Base-by-base conservation (phyloP, 345 rosid species). In the Gossypium rotundifolium region DNA sequence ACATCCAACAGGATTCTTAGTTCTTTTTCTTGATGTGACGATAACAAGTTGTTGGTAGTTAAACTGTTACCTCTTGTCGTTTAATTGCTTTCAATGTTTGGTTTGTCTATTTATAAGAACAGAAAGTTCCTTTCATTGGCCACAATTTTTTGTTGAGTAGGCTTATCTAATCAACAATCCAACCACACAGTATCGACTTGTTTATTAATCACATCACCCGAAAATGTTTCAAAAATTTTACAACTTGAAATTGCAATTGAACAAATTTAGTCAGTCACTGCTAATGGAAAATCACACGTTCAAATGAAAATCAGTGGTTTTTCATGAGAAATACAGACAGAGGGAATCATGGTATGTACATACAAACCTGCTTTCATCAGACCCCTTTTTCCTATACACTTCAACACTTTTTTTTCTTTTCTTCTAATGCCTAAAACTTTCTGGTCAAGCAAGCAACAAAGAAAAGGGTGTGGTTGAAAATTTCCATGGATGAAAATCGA, bases 341-440 rank as follows among this genome's bases (percentile, higher is more conserved):
- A 33, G 72, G 69, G 64, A 67, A 67, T 18, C 58, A 75, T 69
- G 76, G 18, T 79, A 78, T 84, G 66, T 82, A 84, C 88, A 85
- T 62, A 72, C 52, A 62, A 33, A 46, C 16, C 44, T 2, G 59
- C 75, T 66, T 75, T 40, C 70, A 71, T 46, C 76, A 73, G 58
- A 73, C 29, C 69, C 72, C 54, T 74, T 71, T 33, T 74, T 42
- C 59, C 76, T 78, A 79, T 84, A 87, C 90, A 84, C 18, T 76
- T 64, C 46, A 53, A 71, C 77, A 64, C 70, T 9, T 38, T 33
- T 4, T 33, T 29, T 20, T 25, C 44, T 25, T 27, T 33, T 58
- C 14, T 20, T 71, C 16, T 22, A 77, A 33, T 23, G 27, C 52
- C 81, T 76, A 72, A 65, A 49, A 76, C 66, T 60, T 61, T 14